These are phyloP conservation scores for Amanita subjunquillea DNA, from an alignment of 768 basidiomycete species.

Conservation along the genomic window DNA sequence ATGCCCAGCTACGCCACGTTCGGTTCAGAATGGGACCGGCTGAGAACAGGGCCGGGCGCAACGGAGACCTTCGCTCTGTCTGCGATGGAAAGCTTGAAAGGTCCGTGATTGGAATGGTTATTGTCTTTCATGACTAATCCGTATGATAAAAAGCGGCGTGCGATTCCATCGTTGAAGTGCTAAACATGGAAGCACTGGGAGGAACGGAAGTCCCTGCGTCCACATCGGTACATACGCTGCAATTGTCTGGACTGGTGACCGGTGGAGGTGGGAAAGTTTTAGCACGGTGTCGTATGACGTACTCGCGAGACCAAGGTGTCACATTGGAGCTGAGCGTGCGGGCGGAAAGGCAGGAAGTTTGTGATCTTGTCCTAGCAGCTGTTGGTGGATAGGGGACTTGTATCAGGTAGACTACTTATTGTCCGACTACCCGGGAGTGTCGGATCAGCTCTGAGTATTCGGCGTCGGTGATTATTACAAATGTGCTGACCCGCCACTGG, in stretches of 20 bases:
- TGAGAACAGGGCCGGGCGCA: slow-evolving; percentile 64
- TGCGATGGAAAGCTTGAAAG: slow-evolving; percentile 89
- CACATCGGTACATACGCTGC: slow-evolving; percentile 86
- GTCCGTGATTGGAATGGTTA: slow-evolving; percentile 31
- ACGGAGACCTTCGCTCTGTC: slow-evolving; percentile 93
- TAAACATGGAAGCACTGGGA: slow-evolving; percentile 95
- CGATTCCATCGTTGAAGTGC: slow-evolving; percentile 90
- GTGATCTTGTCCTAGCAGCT: slow-evolving; percentile 81
- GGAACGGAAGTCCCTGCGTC: slow-evolving; percentile 80
- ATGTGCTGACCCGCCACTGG: too few species aligned
- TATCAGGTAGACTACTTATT: background rate
- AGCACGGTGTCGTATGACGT: slow-evolving; percentile 93
- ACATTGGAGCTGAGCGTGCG: slow-evolving; percentile 87
- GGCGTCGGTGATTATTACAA: slow-evolving; percentile 9
- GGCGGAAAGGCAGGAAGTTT: slow-evolving; percentile 83
- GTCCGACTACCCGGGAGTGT: background rate
- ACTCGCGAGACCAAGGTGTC: slow-evolving; percentile 79
- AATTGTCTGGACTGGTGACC: slow-evolving; percentile 80
- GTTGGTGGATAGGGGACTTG: slow-evolving; percentile 49
- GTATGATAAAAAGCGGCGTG: slow-evolving; percentile 63
- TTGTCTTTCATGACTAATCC: slow-evolving; percentile 8
- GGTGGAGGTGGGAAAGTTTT: slow-evolving; percentile 97
- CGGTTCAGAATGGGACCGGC: slow-evolving; percentile 89
- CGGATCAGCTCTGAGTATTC: slow-evolving; percentile 5
- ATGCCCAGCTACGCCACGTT: slow-evolving; percentile 92